These are phyloP conservation scores for Arachnomyces sp. DNA, from an alignment of 2,329 filamentous ascomycete genomes.

Conservation along the genomic window DNA sequence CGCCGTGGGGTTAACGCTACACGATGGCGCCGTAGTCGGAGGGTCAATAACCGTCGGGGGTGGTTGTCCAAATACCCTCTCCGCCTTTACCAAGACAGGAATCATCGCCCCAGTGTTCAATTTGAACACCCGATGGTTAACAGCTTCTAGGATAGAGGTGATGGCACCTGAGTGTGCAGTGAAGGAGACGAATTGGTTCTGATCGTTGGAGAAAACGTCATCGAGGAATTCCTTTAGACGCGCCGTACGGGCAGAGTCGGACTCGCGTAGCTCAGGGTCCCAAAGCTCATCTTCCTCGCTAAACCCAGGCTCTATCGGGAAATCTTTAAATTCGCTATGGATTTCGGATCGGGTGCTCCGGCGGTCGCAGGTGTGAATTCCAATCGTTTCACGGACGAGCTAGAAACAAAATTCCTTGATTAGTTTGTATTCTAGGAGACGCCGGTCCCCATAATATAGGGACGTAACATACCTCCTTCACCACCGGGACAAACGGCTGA, in stretches of 20 bases:
- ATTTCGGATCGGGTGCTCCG: constrained; percentile 46
- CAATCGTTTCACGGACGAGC: constrained; percentile 52
- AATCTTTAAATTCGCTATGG: constrained; percentile 41
- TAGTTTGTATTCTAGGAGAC: too few species aligned
- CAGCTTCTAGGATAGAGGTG: constrained; percentile 42
- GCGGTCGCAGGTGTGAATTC: constrained; percentile 55
- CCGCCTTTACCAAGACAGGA: constrained; percentile 43
- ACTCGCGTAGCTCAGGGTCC: constrained; percentile 43
- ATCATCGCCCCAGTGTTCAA: constrained; percentile 46
- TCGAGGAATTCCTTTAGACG: constrained; percentile 42
- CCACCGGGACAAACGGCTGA: constrained; percentile 43
- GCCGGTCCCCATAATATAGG: too few species aligned
- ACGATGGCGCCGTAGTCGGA: constrained; percentile 23
- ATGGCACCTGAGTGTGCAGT: constrained; percentile 56
- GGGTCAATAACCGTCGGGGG: constrained; percentile 18
- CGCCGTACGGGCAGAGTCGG: constrained; percentile 39
- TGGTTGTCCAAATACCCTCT: constrained; percentile 18
- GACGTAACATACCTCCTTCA: constrained; percentile 51
- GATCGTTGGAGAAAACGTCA: constrained; percentile 46
- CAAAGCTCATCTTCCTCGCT: constrained; percentile 49
- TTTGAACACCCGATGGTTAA: constrained; percentile 41
- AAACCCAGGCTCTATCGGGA: constrained; percentile 47
- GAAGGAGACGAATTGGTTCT: constrained; percentile 44
- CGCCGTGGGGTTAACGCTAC: constrained; percentile 7
- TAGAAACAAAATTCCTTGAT: constrained; percentile 15